These are phyloP conservation scores for Cercophora scortea DNA, from an alignment of 495 filamentous ascomycete species.

Conservation along the genomic window DNA sequence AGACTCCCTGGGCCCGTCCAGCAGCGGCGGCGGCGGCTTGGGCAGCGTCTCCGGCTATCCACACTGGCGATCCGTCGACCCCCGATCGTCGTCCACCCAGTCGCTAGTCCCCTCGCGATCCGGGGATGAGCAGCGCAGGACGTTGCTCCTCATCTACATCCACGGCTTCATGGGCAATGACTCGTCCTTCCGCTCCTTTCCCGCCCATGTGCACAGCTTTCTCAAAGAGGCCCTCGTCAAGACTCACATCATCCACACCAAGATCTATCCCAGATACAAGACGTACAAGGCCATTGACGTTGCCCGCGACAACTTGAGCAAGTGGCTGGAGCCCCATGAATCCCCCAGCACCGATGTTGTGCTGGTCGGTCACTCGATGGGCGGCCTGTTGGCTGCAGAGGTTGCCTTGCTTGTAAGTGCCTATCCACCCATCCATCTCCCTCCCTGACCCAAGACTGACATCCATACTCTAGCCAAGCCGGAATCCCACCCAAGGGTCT, in stretches of 20 bases:
- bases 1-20: too few relatives aligned
- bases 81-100: slow-evolving; percentile 55
- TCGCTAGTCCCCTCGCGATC: slow-evolving; percentile 48
- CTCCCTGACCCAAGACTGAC: not conserved
- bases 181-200: slow-evolving; percentile 79
- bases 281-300: slow-evolving; percentile 66
- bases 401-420: slow-evolving; percentile 54
- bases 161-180: slow-evolving; percentile 93
- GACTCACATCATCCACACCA: slow-evolving; percentile 76
- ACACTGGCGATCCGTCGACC: slow-evolving; percentile 32
- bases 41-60: not conserved
- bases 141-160: slow-evolving; percentile 73
- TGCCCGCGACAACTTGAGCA: slow-evolving; percentile 72
- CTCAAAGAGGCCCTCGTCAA: slow-evolving; percentile 59
- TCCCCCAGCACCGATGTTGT: slow-evolving; percentile 68
- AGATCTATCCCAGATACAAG: slow-evolving; percentile 87
- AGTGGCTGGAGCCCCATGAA: slow-evolving; percentile 77
- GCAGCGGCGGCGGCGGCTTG: not conserved
- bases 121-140: slow-evolving; percentile 40
- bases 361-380: slow-evolving; percentile 84
- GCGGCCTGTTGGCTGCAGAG: slow-evolving; percentile 76
- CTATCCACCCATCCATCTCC: slow-evolving; percentile 1
- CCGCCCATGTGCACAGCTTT: slow-evolving; percentile 76
- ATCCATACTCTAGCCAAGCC: slow-evolving; percentile 7
- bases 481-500: slow-evolving; percentile 1